Evolutionary conservation across 371 early-diverging fungal species (phyloP).

Genomic region (Paraphysoderma sedebokerense): DNA sequence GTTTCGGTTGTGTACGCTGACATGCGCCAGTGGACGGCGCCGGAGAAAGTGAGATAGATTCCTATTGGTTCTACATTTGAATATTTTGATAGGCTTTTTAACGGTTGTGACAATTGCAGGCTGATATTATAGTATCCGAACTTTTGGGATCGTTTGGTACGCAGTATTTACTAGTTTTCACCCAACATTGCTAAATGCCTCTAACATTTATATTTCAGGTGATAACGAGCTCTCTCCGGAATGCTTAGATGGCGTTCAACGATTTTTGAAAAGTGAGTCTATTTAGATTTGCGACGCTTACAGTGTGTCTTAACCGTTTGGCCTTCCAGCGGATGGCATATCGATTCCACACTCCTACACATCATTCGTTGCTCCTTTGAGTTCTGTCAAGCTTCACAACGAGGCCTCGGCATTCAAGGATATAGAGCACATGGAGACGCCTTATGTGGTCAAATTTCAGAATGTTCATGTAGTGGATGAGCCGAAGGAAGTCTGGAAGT

Average conservation of each 20-base stretch:
- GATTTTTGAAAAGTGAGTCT: constrained; percentile 45
- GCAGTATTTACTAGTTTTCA: not conserved
- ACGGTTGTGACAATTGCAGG: constrained; percentile 13
- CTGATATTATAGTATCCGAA: constrained; percentile 81
- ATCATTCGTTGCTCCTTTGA: constrained; percentile 63
- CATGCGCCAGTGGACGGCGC: constrained; percentile 74
- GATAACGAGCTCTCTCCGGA: constrained; percentile 96
- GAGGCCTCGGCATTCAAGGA: constrained; percentile 32
- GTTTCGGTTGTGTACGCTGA: constrained; percentile 73
- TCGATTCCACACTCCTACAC: constrained; percentile 75
- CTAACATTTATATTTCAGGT: not conserved
- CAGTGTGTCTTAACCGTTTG: not conserved
- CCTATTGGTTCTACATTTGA: not conserved
- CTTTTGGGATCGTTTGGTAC: constrained; percentile 88
- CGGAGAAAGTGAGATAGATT: constrained; percentile 30
- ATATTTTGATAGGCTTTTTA: constrained; percentile 2
- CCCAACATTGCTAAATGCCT: not conserved
- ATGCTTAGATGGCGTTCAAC: constrained; percentile 83
- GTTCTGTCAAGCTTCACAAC: constrained; percentile 59
- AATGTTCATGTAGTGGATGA: constrained; percentile 36
- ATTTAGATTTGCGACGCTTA: not conserved
- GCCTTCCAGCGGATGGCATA: constrained; percentile 44
- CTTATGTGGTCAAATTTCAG: constrained; percentile 78
- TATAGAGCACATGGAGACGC: constrained; percentile 53
- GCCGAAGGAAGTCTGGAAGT: constrained; percentile 60